Evolutionary conservation across 805 yeast genomes (phyloP), one percentile per base, ranked within the genome.

Genomic region (Yarrowia hollandica): DNA sequence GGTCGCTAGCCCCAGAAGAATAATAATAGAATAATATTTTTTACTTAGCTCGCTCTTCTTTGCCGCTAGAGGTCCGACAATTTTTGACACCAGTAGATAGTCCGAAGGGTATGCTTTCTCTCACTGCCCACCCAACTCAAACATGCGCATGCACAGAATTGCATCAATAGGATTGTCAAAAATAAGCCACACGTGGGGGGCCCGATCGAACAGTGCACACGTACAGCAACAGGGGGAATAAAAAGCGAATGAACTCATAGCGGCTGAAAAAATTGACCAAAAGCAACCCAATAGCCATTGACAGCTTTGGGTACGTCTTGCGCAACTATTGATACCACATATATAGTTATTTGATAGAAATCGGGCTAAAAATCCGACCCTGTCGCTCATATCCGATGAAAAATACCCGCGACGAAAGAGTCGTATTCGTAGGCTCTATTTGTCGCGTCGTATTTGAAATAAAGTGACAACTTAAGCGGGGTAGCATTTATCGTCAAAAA

Each of bases 91-190:
- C 4, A 39, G 26, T 25, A n/a, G n/a, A n/a, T n/a, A n/a, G n/a
- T n/a, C n/a, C n/a, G n/a, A n/a, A n/a, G n/a, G n/a, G n/a, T 31
- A 39, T 39, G 46, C 44, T 38, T 15, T 23, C 44, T 39, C 22
- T 23, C 46, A 39, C 10, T 41, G 48, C 48, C 48, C 48, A 41
- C 48, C 48, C 48, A 41, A 41, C 48, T 26, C 48, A 41, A 41
- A 41, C 30, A 16, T 41, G 33, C 23, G 48, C 48, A 25, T 41
- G 48, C 48, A 41, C 33, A 11, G 16, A 26, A 26, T 25, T 41
- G 48, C 48, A 41, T 41, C 48, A 41, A 41, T 41, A 41, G 48
- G 48, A 41, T 41, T 41, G 48, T 41, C 48, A 41, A 25, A 41
- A 26, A 41, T 26, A 41, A 41, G 48, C 48, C 48, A 41, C 48